Evolutionary conservation across 108 stramenopile genomes (phyloP).

Genomic region (Hondaea fermentalgiana): DNA sequence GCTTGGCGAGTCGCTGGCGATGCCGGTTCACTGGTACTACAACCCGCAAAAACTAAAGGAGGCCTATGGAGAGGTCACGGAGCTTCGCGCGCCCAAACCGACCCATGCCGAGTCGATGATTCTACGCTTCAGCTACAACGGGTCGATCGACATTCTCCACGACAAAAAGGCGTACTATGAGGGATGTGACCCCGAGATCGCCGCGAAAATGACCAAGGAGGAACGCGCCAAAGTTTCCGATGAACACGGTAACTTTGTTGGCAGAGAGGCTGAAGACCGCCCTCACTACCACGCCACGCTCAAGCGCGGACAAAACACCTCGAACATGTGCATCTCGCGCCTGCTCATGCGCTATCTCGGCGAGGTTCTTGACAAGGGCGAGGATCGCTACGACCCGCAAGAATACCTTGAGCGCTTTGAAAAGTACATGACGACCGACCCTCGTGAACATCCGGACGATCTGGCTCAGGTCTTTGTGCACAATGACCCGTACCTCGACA

Average conservation of each 20-base stretch:
- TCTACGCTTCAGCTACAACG: slow-evolving; percentile 30
- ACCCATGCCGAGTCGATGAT: slow-evolving; percentile 34
- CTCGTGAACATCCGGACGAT: background rate
- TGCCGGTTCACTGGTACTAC: background rate
- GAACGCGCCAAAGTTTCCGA: slow-evolving; percentile 14
- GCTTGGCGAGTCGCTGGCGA: background rate
- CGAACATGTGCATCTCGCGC: slow-evolving; percentile 29
- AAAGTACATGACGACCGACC: slow-evolving; percentile 28
- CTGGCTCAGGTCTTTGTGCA: slow-evolving; percentile 17
- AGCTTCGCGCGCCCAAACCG: slow-evolving; percentile 16
- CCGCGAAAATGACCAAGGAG: background rate
- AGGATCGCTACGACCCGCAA: slow-evolving; percentile 30
- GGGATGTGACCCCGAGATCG: background rate
- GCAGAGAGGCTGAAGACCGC: slow-evolving; percentile 18
- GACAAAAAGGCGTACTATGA: slow-evolving; percentile 28
- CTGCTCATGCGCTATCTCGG: slow-evolving; percentile 31
- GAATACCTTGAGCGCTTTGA: slow-evolving; percentile 19
- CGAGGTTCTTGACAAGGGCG: background rate
- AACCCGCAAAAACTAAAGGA: slow-evolving; percentile 16
- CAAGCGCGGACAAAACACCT: slow-evolving; percentile 30
- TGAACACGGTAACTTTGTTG: slow-evolving; percentile 34
- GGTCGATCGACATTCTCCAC: slow-evolving; percentile 34
- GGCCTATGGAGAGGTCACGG: slow-evolving; percentile 27
- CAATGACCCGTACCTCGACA: slow-evolving; percentile 35
- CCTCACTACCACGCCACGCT: slow-evolving; percentile 32